phyloP scores from a whole-genome alignment of 768 basidiomycete species.

The Sistotremastrum niveocremeum region DNA sequence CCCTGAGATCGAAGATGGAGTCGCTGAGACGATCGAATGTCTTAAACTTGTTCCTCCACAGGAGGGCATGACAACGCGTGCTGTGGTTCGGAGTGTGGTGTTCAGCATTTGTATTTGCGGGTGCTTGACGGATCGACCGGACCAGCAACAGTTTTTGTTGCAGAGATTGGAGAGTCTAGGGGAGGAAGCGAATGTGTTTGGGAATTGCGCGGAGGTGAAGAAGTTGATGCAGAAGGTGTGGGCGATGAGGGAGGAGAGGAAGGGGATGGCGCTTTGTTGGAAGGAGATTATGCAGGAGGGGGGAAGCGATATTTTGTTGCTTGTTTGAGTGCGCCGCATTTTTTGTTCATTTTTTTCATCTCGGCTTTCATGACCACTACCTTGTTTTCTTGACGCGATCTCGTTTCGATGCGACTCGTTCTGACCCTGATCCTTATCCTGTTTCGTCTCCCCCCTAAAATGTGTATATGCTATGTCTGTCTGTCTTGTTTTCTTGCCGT shows the following conservation, averaged over 20 bases:
- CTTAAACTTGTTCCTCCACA: slow-evolving; percentile 25
- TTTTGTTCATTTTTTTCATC: background rate
- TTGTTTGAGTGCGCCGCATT: slow-evolving; percentile 31
- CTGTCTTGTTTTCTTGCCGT: background rate
- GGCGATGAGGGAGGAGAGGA: slow-evolving; percentile 23
- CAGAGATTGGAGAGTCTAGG: slow-evolving; percentile 36
- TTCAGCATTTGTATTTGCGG: slow-evolving; percentile 67
- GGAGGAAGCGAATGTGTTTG: slow-evolving; percentile 30
- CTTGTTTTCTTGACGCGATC: too few species aligned
- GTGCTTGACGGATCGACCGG: slow-evolving; percentile 41
- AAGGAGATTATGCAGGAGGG: slow-evolving; percentile 35
- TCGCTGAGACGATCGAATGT: slow-evolving; percentile 38
- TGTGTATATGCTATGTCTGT: too few species aligned
- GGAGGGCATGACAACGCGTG: slow-evolving; percentile 25
- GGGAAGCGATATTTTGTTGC: slow-evolving; percentile 31
- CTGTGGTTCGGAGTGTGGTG: slow-evolving; percentile 64
- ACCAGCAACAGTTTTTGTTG: slow-evolving; percentile 30
- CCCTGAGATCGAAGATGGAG: slow-evolving; percentile 42
- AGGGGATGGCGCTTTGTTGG: slow-evolving; percentile 41
- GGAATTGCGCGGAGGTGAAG: slow-evolving; percentile 48
- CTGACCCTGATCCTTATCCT: too few species aligned
- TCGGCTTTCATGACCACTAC: background rate
- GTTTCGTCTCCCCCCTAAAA: too few species aligned
- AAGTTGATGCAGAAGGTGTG: slow-evolving; percentile 46
- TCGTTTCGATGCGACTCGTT: too few species aligned